Evolutionary conservation across 108 stramenopile genomes (phyloP), one percentile per base, ranked within the genome.

Genomic region (Nitzschia palea): DNA sequence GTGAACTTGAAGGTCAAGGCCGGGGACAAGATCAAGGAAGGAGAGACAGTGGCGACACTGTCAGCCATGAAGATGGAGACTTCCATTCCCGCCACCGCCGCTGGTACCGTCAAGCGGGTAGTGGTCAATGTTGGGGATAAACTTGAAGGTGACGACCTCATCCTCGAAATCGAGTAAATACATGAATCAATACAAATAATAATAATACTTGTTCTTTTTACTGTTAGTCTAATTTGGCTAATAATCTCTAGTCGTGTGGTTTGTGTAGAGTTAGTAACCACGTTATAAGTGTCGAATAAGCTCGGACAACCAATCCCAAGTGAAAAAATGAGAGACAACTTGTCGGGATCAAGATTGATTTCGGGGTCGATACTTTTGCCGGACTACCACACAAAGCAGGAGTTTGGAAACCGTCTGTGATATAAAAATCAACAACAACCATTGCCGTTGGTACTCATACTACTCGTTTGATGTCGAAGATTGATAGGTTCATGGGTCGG

Each of bases 51-150:
- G 9, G 86, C 89, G 14, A 94, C 91, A 14, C 79, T 98, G 23
- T 89, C 85, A 2, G 97, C 97, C 27, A 96, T 98, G 95, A 98
- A 98, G 70, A 98, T 98, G 97, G 97, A 98, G 80, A 96, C 95
- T 15, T 76, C 82, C 3, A 85, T 96, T 44, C 80, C 87, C 37
- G 87, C 95, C 3, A 80, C 94, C 30, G 44, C 68, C 3, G 55
- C 74, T n/a, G 97, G 97, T 34, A 53, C 58, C 20, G 89, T 97
- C 29, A 90, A 65, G 62, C 62, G 70, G 51, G 57, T 97, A 22
- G 26, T 63, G 20, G 93, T 94, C 18, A 86, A 79, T 35, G 88
- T 89, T 26, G 94, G 94, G 9, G 96, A 95, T 73, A 91, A 84
- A 72, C 77, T 96, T 29, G 78, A 80, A 50, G 92, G 78, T 42